Evolutionary conservation across 1,284 basidiomycete genomes (phyloP).

Genomic region (Irpex lacteus): DNA sequence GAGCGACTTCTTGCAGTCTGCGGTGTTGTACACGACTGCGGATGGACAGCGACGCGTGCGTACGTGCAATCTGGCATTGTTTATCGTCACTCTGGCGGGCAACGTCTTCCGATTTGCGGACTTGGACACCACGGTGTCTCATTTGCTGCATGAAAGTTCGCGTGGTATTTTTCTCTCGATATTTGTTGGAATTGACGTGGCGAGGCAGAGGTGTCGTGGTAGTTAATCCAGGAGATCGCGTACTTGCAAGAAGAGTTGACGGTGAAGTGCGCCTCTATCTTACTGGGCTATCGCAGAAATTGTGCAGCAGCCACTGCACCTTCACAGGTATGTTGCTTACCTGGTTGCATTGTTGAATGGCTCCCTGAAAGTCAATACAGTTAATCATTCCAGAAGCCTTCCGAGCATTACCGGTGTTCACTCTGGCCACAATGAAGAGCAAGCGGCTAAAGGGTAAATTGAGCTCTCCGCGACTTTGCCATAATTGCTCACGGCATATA

Average conservation of each 20-base stretch:
- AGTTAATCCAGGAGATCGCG: too few relatives aligned
- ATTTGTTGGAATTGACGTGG: conserved; percentile 28
- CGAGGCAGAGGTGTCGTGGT: too few relatives aligned
- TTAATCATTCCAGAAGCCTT: conserved; percentile 94
- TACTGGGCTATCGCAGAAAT: too few relatives aligned
- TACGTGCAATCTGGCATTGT: conserved; percentile 82
- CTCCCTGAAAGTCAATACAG: conserved; percentile 34
- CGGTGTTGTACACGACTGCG: conserved; percentile 84
- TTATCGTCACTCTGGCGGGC: conserved; percentile 80
- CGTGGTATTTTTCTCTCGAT: not conserved
- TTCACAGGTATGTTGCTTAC: too few relatives aligned
- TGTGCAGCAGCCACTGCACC: too few relatives aligned
- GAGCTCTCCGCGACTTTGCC: conserved; percentile 2
- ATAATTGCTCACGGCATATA: not conserved
- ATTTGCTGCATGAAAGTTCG: conserved; percentile 78
- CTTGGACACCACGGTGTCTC: conserved; percentile 79
- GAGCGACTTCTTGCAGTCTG: conserved; percentile 74
- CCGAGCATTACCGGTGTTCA: conserved; percentile 25
- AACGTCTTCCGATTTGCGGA: conserved; percentile 95
- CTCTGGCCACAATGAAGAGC: not conserved
- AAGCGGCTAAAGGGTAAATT: conserved; percentile 80
- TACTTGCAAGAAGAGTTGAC: too few relatives aligned
- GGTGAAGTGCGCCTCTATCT: too few relatives aligned
- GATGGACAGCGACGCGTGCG: conserved; percentile 85
- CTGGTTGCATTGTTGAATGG: too few relatives aligned